Base-by-base conservation (phyloP, 176 grass and related monocot species). In the Carex pumila region DNA sequence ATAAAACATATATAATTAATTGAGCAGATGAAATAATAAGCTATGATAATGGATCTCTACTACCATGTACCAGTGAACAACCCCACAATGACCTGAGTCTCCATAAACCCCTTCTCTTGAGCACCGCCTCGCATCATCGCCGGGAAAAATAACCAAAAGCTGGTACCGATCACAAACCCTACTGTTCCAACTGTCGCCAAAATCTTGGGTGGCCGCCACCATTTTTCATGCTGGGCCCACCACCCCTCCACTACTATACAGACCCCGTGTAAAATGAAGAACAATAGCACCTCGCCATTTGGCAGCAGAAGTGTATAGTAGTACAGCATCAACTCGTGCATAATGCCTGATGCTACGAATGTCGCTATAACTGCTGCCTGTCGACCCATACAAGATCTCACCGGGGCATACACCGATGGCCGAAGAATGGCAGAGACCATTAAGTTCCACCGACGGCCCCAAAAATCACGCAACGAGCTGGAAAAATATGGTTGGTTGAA, bases 371-470 rank as follows among this genome's bases (percentile, higher is more conserved):
- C 70, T 2, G 68, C 86, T 25, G 80, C 69, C 8, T 22, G 45
- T 7, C 37, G 80, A 43, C 86, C 86, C 54, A 34, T 15, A 65
- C 22, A 65, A 56, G 80, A 61, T 73, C 37, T 43, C 18, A 88
- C 80, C 2, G 81, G 86, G 12, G 53, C 19, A 60, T 88, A 88
- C 10, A 88, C 71, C 2, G 80, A 79, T 63, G 70, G 81, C 12
- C 86, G 86, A 30, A 88, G 86, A 64, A 79, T 84, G 56, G 86
- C 86, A 36, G 86, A 88, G 70, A 88, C 86, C 81, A 84, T 79
- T 25, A 88, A 34, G 36, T 88, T 88, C 86, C 86, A 88, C 17
- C 86, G 65, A 4, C 61, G 68, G 59, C 86, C 81, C 81, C 86
- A 88, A 70, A 84, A 88, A 39, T 88, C 86, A 22, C 15, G 0